phyloP scores from a whole-genome alignment of 225 moss, liverwort and hornwort genomes.

The Pleurozium schreberi region DNA sequence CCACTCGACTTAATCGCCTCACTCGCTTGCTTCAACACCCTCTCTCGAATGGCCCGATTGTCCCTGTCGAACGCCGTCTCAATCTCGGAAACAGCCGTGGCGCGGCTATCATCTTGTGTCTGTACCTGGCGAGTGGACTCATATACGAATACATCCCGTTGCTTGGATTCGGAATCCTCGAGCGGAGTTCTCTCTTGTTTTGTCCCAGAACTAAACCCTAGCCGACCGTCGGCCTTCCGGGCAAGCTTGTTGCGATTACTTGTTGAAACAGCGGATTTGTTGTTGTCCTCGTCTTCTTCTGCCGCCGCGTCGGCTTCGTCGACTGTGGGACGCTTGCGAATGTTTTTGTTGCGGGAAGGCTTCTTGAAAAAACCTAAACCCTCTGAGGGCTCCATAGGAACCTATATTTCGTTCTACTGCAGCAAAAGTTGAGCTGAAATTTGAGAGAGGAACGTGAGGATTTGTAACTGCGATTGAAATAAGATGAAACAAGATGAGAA shows the following conservation, averaged over 20 bases:
- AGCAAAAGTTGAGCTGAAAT: not conserved
- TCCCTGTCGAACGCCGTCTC: conserved; percentile 90
- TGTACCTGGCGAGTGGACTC: conserved; percentile 71
- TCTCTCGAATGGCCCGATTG: conserved; percentile 74
- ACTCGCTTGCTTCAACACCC: conserved; percentile 71
- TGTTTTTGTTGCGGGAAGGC: conserved; percentile 52
- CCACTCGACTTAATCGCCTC: conserved; percentile 52
- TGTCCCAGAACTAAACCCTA: conserved; percentile 50
- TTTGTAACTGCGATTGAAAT: not conserved
- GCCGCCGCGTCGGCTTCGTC: conserved; percentile 6
- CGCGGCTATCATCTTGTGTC: conserved; percentile 70
- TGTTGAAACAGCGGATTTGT: conserved; percentile 8
- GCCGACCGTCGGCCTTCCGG: conserved; percentile 48
- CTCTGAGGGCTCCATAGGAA: not conserved
- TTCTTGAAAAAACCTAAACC: conserved; percentile 46
- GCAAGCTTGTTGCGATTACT: conserved; percentile 16
- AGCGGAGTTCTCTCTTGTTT: not conserved
- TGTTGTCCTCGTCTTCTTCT: not conserved
- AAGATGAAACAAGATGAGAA: not conserved
- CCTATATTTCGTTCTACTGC: not conserved
- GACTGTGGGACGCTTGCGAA: conserved; percentile 50
- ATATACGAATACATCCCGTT: conserved; percentile 37
- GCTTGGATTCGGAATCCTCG: conserved; percentile 1
- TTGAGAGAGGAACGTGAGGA: not conserved
- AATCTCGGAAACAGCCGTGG: conserved; percentile 77